phyloP scores from a whole-genome alignment of 345 rosid genomes.

The Eucalyptus guilfoylei region DNA sequence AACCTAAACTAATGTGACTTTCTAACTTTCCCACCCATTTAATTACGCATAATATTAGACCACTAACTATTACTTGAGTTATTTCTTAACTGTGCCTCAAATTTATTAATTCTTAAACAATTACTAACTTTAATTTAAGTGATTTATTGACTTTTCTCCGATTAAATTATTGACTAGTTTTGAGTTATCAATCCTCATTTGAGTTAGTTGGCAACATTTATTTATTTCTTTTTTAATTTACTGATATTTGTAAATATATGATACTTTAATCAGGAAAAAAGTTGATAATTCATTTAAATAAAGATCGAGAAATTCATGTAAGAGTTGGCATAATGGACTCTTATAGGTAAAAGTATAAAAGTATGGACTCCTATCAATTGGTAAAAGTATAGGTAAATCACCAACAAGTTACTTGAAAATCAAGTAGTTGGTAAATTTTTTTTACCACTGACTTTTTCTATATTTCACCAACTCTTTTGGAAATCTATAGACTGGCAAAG shows the following conservation, averaged over 20 bases:
- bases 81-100: background rate
- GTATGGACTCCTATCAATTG: too few species aligned
- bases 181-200: background rate
- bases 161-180: background rate
- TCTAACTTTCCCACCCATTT: background rate
- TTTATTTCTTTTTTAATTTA: background rate
- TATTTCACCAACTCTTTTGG: background rate
- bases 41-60: background rate
- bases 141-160: background rate
- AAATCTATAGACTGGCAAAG: background rate
- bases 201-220: background rate
- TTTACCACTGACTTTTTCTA: background rate
- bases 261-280: background rate
- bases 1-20: background rate
- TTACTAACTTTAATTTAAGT: background rate
- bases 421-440: background rate
- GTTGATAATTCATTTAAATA: background rate
- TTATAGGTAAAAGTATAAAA: too few species aligned
- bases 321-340: background rate
- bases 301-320: background rate
- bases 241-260: background rate
- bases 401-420: background rate
- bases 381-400: background rate
- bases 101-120: background rate
- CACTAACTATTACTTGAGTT: background rate